Percentiles rank a stretch among this genome's conserved stretches.
phyloP scores from a whole-genome alignment of 306 rosid species.

The Glycine tomentella region DNA sequence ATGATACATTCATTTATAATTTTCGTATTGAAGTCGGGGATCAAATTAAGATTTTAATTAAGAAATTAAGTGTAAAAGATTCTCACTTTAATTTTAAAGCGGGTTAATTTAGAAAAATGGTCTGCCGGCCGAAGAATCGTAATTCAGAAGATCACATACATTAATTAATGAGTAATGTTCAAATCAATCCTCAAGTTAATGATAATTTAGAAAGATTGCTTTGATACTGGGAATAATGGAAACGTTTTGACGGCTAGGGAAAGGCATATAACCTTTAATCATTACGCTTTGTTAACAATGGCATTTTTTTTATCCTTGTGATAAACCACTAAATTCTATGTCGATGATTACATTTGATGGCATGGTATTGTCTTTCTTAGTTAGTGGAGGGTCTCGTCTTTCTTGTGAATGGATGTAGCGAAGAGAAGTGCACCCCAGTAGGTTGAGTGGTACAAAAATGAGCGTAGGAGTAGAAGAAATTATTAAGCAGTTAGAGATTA shows the following conservation, averaged over 20 bases:
- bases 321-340: slow-evolving; percentile 29
- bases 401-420: not conserved
- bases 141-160: slow-evolving; percentile 11
- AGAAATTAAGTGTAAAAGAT: not conserved
- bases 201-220: slow-evolving; percentile 12
- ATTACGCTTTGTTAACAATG: slow-evolving; percentile 19
- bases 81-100: slow-evolving; percentile 15
- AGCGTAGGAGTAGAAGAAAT: not conserved
- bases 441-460: not conserved
- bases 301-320: not conserved
- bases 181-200: slow-evolving; percentile 10
- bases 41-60: too few species aligned
- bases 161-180: not conserved
- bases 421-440: not conserved
- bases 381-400: not conserved
- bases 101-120: too few species aligned
- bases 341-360: slow-evolving; percentile 14
- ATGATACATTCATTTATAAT: too few species aligned
- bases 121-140: slow-evolving; percentile 22
- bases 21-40: too few species aligned
- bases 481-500: too few species aligned
- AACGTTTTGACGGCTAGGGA: too few species aligned
- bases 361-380: not conserved
- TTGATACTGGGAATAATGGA: not conserved
- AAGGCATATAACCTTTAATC: slow-evolving; percentile 28